phyloP scores from a whole-genome alignment of 208 protist genomes.

The Acanthamoeba healyi region DNA sequence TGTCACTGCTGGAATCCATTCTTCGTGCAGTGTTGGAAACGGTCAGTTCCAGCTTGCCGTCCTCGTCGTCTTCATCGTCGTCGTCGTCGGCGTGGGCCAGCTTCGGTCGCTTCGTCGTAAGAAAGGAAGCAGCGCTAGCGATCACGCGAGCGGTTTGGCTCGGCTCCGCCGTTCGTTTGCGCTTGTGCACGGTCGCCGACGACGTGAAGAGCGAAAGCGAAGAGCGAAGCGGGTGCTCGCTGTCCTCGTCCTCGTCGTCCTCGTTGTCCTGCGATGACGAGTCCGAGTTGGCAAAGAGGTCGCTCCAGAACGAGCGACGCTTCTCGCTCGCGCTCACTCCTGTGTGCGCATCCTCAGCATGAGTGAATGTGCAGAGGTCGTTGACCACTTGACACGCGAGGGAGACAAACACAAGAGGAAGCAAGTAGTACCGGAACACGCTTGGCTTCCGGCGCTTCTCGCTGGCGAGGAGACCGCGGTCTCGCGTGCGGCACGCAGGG shows the following conservation, averaged over 20 bases:
- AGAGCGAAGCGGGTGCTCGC: constrained; percentile 45
- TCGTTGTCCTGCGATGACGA: neutral
- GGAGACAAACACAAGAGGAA: neutral
- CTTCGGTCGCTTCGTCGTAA: neutral
- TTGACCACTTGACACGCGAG: too few species aligned
- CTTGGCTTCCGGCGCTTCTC: neutral
- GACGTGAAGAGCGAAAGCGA: constrained; percentile 29
- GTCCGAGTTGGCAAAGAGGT: constrained; percentile 40
- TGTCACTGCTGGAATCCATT: too few species aligned
- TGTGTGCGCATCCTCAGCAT: neutral
- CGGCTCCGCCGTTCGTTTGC: neutral
- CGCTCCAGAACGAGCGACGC: constrained; percentile 47
- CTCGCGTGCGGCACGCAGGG: neutral
- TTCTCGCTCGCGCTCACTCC: neutral
- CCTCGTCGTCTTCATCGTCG: neutral
- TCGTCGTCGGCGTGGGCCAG: neutral
- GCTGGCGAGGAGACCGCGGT: neutral
- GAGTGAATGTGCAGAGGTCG: neutral
- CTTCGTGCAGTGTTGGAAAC: too few species aligned
- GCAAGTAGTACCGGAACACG: neutral
- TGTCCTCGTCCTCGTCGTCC: neutral
- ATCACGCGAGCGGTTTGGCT: neutral
- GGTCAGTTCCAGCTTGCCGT: neutral
- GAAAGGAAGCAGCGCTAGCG: neutral
- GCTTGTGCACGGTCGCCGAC: neutral